phyloP scores from a whole-genome alignment of 2,329 filamentous ascomycete species.

The Canariomyces notabilis region DNA sequence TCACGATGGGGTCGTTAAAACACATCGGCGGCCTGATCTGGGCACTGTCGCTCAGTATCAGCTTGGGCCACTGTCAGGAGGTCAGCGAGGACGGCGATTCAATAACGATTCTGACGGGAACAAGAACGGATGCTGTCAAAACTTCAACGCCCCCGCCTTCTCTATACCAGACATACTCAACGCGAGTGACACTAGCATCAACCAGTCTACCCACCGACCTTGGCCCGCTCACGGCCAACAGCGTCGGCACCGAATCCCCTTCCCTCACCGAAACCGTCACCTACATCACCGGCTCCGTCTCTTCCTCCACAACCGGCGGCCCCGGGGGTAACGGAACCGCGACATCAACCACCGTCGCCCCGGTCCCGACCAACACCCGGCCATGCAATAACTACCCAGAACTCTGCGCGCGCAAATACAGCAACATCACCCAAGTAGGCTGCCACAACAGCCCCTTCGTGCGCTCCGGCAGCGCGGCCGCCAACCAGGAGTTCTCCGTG shows the following conservation, averaged over 20 bases:
- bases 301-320: conserved; percentile 35
- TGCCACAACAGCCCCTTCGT: conserved; percentile 81
- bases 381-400: conserved; percentile 77
- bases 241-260: conserved; percentile 23
- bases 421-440: conserved; percentile 73
- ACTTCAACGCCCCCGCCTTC: conserved; percentile 35
- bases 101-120: conserved; percentile 35
- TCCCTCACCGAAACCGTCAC: conserved; percentile 1
- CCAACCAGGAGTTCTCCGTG: conserved; percentile 69
- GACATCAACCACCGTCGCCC: conserved; percentile 36
- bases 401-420: conserved; percentile 70
- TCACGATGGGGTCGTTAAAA: conserved; percentile 16
- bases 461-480: conserved; percentile 62
- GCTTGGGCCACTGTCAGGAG: conserved; percentile 7
- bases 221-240: conserved; percentile 27
- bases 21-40: conserved; percentile 16
- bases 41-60: conserved; percentile 14
- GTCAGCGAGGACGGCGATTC: conserved; percentile 26
- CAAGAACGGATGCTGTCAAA: conserved; percentile 25
- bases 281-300: conserved; percentile 28
- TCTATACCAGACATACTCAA: conserved; percentile 41
- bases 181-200: conserved; percentile 39
- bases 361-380: conserved; percentile 60
- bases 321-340: conserved; percentile 38
- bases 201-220: conserved; percentile 23